Evolutionary conservation across 768 basidiomycete genomes (phyloP), one percentile per base, ranked within the genome.

Genomic region (Aureoboletus auriporus): DNA sequence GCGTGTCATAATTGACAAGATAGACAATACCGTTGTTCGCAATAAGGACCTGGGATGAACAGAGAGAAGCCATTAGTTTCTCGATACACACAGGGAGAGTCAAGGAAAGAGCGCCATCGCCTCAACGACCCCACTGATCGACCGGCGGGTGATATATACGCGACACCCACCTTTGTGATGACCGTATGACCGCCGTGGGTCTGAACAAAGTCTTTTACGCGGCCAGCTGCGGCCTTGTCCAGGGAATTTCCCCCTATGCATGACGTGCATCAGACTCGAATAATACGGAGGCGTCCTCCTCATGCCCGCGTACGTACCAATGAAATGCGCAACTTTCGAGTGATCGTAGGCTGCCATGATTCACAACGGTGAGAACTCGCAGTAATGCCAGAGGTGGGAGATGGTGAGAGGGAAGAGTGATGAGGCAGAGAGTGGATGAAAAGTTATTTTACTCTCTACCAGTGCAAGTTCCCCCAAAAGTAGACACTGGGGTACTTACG

Each of bases 121-220:
- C 42, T 44, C 39, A 34, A 43, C 40, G 43, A 51, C 28, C 27
- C 20, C 20, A 23, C 4, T 23, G 20, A 23, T 23, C 20, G 20
- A 46, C 48, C 26, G 20, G 52, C 42, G 53, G 39, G 53, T 39
- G 49, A 17, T 57, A 51, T 59, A 54, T 49, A 56, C 58, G 43
- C 20, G 48, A 4, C 8, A 63, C 78, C 53, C 59, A 94, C 96
- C 75, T 98, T 98, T 50, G 93, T 96, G 71, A 99, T 97, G 52
- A 98, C 94, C 16, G 96, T 95, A 70, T 99, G 96, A 49, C 96
- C 96, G 9, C 94, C 93, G 66, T 94, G 75, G 42, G 74, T 71
- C 64, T 87, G 85, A 31, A 98, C 94, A 69, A 95, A 99, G 72
- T 97, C 93, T 54, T 83, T 76, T 36, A 99, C 84, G 52, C 76